Conservation (phyloP, 768 basidiomycete genomes). For the Lentinus tigrinus region DNA sequence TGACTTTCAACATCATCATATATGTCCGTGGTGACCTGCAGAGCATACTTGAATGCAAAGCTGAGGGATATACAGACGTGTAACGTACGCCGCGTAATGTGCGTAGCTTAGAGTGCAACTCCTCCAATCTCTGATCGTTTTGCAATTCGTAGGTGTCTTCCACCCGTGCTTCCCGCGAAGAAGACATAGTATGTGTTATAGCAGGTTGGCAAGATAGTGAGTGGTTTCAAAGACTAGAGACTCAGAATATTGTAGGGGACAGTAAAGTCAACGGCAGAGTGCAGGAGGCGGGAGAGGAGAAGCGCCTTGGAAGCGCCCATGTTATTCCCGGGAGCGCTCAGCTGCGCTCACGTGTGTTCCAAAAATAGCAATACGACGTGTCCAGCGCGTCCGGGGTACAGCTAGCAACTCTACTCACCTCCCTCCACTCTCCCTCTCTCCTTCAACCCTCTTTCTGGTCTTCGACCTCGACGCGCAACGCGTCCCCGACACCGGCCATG, state of each 20-base stretch:
- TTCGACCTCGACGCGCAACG: slow-evolving; percentile 9
- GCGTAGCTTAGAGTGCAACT: slow-evolving; percentile 81
- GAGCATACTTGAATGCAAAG: background rate
- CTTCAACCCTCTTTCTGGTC: background rate
- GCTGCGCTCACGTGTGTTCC: slow-evolving; percentile 11
- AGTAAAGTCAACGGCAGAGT: no score
- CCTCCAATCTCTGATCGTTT: slow-evolving; percentile 82
- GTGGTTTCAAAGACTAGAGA: no score
- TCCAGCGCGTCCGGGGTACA: slow-evolving; percentile 7
- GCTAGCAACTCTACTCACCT: background rate
- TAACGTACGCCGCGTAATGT: slow-evolving; percentile 71
- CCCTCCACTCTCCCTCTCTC: background rate
- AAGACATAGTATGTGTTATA: no score
- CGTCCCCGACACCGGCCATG: slow-evolving; percentile 21
- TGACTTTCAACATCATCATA: slow-evolving; percentile 82
- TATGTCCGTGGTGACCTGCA: slow-evolving; percentile 84
- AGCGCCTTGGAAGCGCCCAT: background rate
- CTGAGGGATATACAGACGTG: background rate
- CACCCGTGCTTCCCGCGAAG: slow-evolving; percentile 35
- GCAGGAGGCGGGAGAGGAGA: background rate
- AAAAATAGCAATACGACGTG: slow-evolving; percentile 21
- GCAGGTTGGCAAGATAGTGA: background rate
- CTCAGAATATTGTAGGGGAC: no score
- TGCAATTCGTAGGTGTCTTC: slow-evolving; percentile 82
- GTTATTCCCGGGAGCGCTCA: background rate